Evolutionary conservation across 2,329 filamentous ascomycete species (phyloP), one percentile per base, ranked within the genome.

Genomic region (Fusarium nisikadoi): DNA sequence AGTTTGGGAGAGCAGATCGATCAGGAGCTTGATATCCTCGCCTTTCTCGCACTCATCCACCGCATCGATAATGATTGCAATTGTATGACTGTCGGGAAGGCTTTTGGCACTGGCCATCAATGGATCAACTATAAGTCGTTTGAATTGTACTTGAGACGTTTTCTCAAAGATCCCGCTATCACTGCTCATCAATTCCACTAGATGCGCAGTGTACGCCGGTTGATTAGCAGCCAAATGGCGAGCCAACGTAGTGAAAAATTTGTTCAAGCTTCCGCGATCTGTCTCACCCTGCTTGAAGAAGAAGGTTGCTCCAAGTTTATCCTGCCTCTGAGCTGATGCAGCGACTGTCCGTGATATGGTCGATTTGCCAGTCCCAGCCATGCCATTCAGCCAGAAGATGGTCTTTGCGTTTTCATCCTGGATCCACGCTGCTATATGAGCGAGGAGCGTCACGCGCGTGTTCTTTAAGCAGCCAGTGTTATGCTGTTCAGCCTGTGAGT

Each of bases 381-480:
- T 60, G 3, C 57, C 57, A 6, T 60, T 60, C 4, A 60, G n/a
- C 57, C 46, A 60, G 25, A 60, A 43, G 5, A 60, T 27, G 6
- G 38, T 43, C 25, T 52, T 52, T 9, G 45, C 31, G 11, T 43
- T n/a, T 23, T 23, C 10, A 12, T 41, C n/a, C 4, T 52, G n/a
- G n/a, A 41, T 25, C 56, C 56, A 60, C 27, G 29, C 19, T 8
- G 25, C n/a, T 19, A 59, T 29, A 6, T 56, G 39, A 16, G n/a
- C 11, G 2, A 56, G 53, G 3, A 56, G 1, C 9, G 43, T 23
- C 1, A 56, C 53, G 4, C 41, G 41, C 1, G 41, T 56, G n/a
- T 45, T 35, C 19, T 56, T 35, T 2, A 56, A 16, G 5, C 53
- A 56, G 14, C 6, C 27, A 3, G 41, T 23, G 3, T 45, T 45